Percentiles rank a stretch among this genome's conserved stretches.
Conservation (phyloP, 176 grass and related monocot species). For the Oropetium thomaeum region DNA sequence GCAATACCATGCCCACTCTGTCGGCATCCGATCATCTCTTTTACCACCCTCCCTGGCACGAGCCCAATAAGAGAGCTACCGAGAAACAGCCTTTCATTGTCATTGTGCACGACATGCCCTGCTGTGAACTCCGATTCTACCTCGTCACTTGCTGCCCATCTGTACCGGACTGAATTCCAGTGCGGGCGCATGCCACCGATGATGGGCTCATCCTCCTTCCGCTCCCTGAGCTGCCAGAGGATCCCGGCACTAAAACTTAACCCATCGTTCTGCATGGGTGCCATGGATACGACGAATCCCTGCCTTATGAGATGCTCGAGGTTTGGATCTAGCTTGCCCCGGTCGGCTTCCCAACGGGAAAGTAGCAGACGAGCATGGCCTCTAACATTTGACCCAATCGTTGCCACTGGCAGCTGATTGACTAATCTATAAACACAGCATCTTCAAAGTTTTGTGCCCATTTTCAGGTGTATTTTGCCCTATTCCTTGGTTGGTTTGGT, state of each 20-base stretch:
- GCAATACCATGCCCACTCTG: slow-evolving; percentile 90
- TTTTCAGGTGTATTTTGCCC: slow-evolving; percentile 19
- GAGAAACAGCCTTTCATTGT: slow-evolving; percentile 67
- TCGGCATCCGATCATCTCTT: slow-evolving; percentile 70
- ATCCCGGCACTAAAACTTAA: slow-evolving; percentile 69
- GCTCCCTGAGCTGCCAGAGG: slow-evolving; percentile 82
- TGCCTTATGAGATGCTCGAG: slow-evolving; percentile 63
- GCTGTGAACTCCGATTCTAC: slow-evolving; percentile 59
- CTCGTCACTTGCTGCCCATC: slow-evolving; percentile 29
- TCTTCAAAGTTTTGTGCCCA: slow-evolving; percentile 12
- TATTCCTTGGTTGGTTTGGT: slow-evolving; percentile 23
- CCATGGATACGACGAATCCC: slow-evolving; percentile 53
- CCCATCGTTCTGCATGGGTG: slow-evolving; percentile 75
- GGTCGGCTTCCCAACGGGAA: slow-evolving; percentile 73
- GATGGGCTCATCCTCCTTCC: slow-evolving; percentile 69
- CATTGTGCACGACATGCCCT: slow-evolving; percentile 74
- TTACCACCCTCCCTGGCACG: slow-evolving; percentile 47
- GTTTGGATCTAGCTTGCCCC: slow-evolving; percentile 47
- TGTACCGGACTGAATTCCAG: slow-evolving; percentile 60
- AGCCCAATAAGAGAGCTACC: slow-evolving; percentile 65
- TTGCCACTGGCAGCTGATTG: slow-evolving; percentile 53
- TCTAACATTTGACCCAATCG: slow-evolving; percentile 49
- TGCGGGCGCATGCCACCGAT: slow-evolving; percentile 48
- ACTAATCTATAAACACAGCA: neutral
- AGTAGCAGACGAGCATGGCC: slow-evolving; percentile 57